A percentile compares a stretch with the other conserved stretches of the same genome.
Evolutionary conservation across 2,329 filamentous ascomycete species (phyloP).

Genomic region (Epichloe baconii): DNA sequence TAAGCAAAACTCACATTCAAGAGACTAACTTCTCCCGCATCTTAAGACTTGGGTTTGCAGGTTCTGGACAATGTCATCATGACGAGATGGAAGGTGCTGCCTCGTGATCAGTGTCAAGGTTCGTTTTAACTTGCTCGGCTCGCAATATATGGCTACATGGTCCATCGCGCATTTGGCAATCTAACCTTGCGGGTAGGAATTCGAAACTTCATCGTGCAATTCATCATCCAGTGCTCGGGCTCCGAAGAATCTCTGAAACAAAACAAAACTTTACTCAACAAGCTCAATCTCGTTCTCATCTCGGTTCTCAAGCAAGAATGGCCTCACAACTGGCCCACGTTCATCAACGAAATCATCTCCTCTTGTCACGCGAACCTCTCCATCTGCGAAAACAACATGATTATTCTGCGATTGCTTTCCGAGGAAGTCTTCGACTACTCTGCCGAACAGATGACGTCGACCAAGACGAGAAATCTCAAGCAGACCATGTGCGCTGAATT

Average conservation of each 20-base stretch:
- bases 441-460: constrained; percentile 97
- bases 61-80: constrained; percentile 97
- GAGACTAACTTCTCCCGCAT: constrained; percentile 10
- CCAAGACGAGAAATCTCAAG: constrained; percentile 92
- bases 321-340: constrained; percentile 99
- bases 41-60: constrained; percentile 75
- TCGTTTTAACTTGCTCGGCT: constrained; percentile 14
- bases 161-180: neutral
- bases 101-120: constrained; percentile 89
- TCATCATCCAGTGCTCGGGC: constrained; percentile 88
- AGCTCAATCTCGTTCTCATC: constrained; percentile 93
- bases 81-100: constrained; percentile 97
- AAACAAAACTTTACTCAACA: constrained; percentile 88
- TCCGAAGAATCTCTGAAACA: constrained; percentile 76
- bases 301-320: constrained; percentile 98
- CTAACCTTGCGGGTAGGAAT: constrained; percentile 49
- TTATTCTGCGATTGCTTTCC: constrained; percentile 83
- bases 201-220: constrained; percentile 97
- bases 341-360: constrained; percentile 98
- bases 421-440: constrained; percentile 99
- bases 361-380: constrained; percentile 91
- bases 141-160: neutral
- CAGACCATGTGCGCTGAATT: constrained; percentile 99
- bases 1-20: neutral
- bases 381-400: constrained; percentile 99